Evolutionary conservation across 2,329 filamentous ascomycete genomes (phyloP).

Genomic region (Pestalotiopsis sp.): DNA sequence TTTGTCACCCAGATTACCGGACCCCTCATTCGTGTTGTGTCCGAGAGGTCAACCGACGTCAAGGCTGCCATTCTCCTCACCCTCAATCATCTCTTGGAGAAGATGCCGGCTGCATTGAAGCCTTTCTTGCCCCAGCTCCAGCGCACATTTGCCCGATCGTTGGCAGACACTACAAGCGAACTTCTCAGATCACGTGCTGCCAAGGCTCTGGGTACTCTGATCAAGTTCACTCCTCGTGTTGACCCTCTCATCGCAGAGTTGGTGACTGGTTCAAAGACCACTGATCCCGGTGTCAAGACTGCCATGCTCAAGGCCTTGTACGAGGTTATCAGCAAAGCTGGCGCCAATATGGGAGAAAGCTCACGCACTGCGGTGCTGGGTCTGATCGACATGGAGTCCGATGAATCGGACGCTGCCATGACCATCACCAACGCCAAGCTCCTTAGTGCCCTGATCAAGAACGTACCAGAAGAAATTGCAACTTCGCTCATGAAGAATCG

Average conservation of each 20-base stretch:
- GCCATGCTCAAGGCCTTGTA: slow-evolving; percentile 98
- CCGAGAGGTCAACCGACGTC: slow-evolving; percentile 93
- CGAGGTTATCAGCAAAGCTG: slow-evolving; percentile 94
- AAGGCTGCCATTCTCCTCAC: slow-evolving; percentile 94
- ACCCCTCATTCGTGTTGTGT: slow-evolving; percentile 95
- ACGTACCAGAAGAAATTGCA: slow-evolving; percentile 75
- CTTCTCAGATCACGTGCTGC: slow-evolving; percentile 84
- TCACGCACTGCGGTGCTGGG: slow-evolving; percentile 84
- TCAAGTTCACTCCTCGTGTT: slow-evolving; percentile 92
- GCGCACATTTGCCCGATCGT: slow-evolving; percentile 92
- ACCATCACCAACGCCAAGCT: slow-evolving; percentile 89
- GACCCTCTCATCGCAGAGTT: slow-evolving; percentile 92
- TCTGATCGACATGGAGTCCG: slow-evolving; percentile 83
- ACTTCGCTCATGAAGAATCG: slow-evolving; percentile 65
- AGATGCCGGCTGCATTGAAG: slow-evolving; percentile 93
- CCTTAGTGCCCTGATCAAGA: slow-evolving; percentile 86
- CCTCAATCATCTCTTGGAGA: slow-evolving; percentile 92
- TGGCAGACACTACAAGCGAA: slow-evolving; percentile 92
- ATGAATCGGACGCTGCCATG: slow-evolving; percentile 76
- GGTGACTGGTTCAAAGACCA: slow-evolving; percentile 92
- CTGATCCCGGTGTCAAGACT: slow-evolving; percentile 83
- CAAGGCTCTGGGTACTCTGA: slow-evolving; percentile 90
- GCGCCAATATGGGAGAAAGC: slow-evolving; percentile 89
- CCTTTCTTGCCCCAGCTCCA: slow-evolving; percentile 97
- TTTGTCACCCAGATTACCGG: slow-evolving; percentile 98